A percentile compares a stretch with the other conserved stretches of the same genome.
Evolutionary conservation across 1,139 yeast genomes (phyloP).

Genomic region (Yamadazyma triangularis): DNA sequence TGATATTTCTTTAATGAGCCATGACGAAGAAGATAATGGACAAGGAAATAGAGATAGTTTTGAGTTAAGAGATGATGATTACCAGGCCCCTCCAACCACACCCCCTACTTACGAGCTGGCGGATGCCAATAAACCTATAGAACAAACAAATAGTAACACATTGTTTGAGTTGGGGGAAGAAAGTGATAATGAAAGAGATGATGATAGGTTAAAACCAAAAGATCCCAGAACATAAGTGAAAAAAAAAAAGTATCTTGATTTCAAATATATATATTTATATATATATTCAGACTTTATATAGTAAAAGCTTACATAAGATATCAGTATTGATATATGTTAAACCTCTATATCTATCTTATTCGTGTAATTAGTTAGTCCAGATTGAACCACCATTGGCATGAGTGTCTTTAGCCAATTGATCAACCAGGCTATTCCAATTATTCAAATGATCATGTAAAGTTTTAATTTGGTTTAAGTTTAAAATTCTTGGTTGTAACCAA

Average conservation of each 20-base stretch:
- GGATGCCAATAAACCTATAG: slow-evolving; percentile 8
- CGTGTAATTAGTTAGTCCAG: slow-evolving; percentile 22
- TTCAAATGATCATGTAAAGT: slow-evolving; percentile 70
- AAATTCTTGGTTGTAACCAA: slow-evolving; percentile 95
- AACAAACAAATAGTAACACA: slow-evolving; percentile 18
- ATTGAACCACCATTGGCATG: slow-evolving; percentile 33
- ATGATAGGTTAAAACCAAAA: slow-evolving; percentile 22
- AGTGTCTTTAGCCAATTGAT: slow-evolving; percentile 50
- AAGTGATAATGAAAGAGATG: slow-evolving; percentile 26
- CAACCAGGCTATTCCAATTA: slow-evolving; percentile 76
- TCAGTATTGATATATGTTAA: too few relatives aligned
- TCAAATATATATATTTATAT: neutral
- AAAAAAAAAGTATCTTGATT: neutral
- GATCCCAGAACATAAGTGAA: too few relatives aligned
- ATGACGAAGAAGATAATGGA: slow-evolving; percentile 35
- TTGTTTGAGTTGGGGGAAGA: slow-evolving; percentile 38
- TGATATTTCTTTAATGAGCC: slow-evolving; percentile 61
- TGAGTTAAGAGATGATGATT: slow-evolving; percentile 26
- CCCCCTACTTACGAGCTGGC: slow-evolving; percentile 26
- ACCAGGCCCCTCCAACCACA: slow-evolving; percentile 8
- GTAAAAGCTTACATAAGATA: too few relatives aligned
- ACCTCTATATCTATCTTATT: too few relatives aligned
- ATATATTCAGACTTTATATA: slow-evolving; percentile 8
- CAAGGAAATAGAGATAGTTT: slow-evolving; percentile 27
- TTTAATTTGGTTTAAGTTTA: slow-evolving; percentile 74